phyloP scores from a whole-genome alignment of 2,329 filamentous ascomycete species.

The Aspergillus ochraceus region DNA sequence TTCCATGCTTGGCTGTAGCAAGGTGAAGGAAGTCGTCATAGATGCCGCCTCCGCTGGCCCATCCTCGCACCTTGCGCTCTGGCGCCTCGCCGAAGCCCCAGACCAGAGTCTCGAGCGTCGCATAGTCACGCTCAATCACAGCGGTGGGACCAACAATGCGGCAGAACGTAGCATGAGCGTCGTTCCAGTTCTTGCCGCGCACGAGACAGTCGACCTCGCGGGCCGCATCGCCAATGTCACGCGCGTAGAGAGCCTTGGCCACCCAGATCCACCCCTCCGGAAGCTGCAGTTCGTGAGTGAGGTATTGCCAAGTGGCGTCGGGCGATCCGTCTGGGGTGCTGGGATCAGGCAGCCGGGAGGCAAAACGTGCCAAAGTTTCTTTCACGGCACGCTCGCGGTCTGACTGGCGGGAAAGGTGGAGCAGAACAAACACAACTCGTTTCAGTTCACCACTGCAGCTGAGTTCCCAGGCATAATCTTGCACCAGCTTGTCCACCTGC shows the following conservation, averaged over 20 bases:
- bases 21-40: conserved; percentile 66
- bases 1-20: conserved; percentile 39
- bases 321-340: conserved; percentile 49
- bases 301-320: conserved; percentile 54
- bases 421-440: conserved; percentile 72
- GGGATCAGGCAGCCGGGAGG: conserved; percentile 61
- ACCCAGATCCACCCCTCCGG: conserved; percentile 81
- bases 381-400: conserved; percentile 68
- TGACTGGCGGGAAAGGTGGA: conserved; percentile 67
- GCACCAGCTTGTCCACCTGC: conserved; percentile 66
- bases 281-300: conserved; percentile 67
- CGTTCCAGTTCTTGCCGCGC: conserved; percentile 70
- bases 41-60: conserved; percentile 77
- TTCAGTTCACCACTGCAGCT: conserved; percentile 63
- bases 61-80: conserved; percentile 64
- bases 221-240: conserved; percentile 67
- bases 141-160: conserved; percentile 77
- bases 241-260: conserved; percentile 80
- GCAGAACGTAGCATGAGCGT: conserved; percentile 82
- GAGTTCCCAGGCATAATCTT: conserved; percentile 58
- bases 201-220: conserved; percentile 78
- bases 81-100: conserved; percentile 66
- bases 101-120: conserved; percentile 67
- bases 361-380: conserved; percentile 72
- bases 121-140: conserved; percentile 80